Evolutionary conservation across 2,329 filamentous ascomycete genomes (phyloP).

Genomic region (Aspergillus fructus): DNA sequence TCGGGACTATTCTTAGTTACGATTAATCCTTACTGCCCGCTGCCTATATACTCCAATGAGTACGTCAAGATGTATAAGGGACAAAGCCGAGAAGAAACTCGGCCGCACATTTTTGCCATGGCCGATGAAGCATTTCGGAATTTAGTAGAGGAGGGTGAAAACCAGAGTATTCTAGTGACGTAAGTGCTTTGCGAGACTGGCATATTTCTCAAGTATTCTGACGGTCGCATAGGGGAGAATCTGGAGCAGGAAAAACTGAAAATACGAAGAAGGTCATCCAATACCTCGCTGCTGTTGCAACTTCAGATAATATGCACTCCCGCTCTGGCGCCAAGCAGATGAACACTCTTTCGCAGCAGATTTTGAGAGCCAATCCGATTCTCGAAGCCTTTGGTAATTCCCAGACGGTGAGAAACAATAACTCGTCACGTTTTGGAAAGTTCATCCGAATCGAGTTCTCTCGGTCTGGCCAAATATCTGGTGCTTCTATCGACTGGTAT

Average conservation of each 20-base stretch:
- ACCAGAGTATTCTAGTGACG: constrained; percentile 97
- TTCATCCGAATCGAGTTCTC: constrained; percentile 98
- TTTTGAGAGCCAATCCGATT: constrained; percentile 92
- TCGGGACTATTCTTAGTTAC: constrained; percentile 96
- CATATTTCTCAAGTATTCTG: background rate
- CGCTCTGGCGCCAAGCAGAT: constrained; percentile 65
- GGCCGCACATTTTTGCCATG: constrained; percentile 97
- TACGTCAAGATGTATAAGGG: constrained; percentile 99
- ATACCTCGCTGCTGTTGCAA: constrained; percentile 91
- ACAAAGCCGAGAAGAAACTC: constrained; percentile 84
- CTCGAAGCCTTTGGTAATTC: constrained; percentile 98
- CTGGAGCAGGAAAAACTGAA: constrained; percentile 95
- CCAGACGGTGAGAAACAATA: constrained; percentile 96
- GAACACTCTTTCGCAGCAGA: constrained; percentile 92
- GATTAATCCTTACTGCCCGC: constrained; percentile 90
- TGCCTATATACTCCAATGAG: constrained; percentile 94
- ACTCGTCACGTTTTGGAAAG: constrained; percentile 96
- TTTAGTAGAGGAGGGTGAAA: constrained; percentile 88
- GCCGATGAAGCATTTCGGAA: constrained; percentile 96
- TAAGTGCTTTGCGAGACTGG: constrained; percentile 34
- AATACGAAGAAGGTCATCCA: constrained; percentile 99
- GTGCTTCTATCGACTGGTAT: constrained; percentile 98
- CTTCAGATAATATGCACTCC: constrained; percentile 67
- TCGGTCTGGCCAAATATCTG: constrained; percentile 81
- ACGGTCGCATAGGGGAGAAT: constrained; percentile 66